These are phyloP conservation scores for Solanum dulcamara DNA, from an alignment of 257 asterid species.

Conservation along the genomic window DNA sequence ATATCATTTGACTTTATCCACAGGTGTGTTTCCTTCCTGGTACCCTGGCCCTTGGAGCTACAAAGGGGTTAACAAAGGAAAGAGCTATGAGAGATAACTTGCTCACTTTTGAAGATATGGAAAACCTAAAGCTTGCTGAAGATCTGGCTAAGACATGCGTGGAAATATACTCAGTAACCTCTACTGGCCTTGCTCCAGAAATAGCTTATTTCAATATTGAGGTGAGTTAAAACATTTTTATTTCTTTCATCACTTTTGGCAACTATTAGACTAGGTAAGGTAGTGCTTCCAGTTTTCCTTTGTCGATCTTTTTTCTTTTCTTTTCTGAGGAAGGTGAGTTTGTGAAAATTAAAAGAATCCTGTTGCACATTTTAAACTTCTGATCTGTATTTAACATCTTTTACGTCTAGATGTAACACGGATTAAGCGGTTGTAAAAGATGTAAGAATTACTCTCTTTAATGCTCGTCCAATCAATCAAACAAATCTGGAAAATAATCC, in stretches of 20 bases:
- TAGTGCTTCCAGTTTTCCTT: background rate
- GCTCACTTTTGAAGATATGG: slow-evolving; percentile 79
- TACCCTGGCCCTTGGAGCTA: slow-evolving; percentile 94
- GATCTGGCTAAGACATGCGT: slow-evolving; percentile 81
- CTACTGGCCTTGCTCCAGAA: slow-evolving; percentile 96
- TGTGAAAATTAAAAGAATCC: background rate
- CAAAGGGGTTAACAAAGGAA: slow-evolving; percentile 65
- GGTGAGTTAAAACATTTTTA: slow-evolving; percentile 29
- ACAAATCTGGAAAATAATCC: background rate
- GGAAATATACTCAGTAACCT: slow-evolving; percentile 77
- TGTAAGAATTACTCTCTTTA: background rate
- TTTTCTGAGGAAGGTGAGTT: background rate
- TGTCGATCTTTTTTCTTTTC: background rate
- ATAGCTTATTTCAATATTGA: slow-evolving; percentile 70
- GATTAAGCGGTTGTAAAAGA: background rate
- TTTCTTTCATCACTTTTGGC: background rate
- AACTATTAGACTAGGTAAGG: background rate
- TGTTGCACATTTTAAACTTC: background rate
- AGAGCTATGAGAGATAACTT: slow-evolving; percentile 64
- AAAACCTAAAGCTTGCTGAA: slow-evolving; percentile 88
- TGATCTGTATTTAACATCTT: background rate
- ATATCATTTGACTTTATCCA: background rate
- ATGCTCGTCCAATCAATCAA: background rate
- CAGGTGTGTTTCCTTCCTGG: slow-evolving; percentile 98
- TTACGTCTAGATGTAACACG: background rate